phyloP scores from a whole-genome alignment of 2,329 filamentous ascomycete genomes.

The Aureobasidium sp. region DNA sequence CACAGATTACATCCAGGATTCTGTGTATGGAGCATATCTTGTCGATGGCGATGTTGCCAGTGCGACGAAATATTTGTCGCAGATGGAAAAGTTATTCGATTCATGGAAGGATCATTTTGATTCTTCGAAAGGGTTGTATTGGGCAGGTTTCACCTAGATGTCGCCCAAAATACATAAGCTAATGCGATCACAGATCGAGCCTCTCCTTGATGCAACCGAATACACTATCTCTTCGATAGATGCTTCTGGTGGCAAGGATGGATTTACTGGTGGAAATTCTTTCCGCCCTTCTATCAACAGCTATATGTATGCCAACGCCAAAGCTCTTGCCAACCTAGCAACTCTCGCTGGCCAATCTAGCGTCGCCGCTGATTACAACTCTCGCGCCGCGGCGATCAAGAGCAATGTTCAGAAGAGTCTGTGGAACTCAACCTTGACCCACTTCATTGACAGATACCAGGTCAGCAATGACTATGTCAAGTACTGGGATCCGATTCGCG shows the following conservation, averaged over 20 bases:
- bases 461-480: conserved; percentile 34
- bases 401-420: conserved; percentile 33
- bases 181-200: conserved; percentile 28
- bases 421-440: conserved; percentile 39
- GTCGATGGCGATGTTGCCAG: conserved; percentile 35
- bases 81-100: conserved; percentile 33
- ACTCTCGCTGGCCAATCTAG: conserved; percentile 25
- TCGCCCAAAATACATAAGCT: neutral
- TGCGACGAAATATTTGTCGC: conserved; percentile 28
- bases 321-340: conserved; percentile 36
- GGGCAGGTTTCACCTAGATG: conserved; percentile 20
- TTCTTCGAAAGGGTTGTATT: conserved; percentile 36
- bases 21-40: conserved; percentile 35
- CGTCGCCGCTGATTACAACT: conserved; percentile 19
- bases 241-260: conserved; percentile 34
- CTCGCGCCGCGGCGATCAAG: conserved; percentile 32
- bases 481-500: conserved; percentile 37
- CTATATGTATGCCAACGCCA: conserved; percentile 40
- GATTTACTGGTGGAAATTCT: conserved; percentile 35
- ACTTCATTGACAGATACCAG: conserved; percentile 40
- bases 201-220: conserved; percentile 39
- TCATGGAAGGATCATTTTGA: conserved; percentile 36
- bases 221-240: conserved; percentile 42
- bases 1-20: conserved; percentile 38
- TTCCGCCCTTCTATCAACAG: conserved; percentile 41